Evolutionary conservation across 192 early-diverging fungal genomes (phyloP).

Genomic region (Entomortierella chlamydospora): DNA sequence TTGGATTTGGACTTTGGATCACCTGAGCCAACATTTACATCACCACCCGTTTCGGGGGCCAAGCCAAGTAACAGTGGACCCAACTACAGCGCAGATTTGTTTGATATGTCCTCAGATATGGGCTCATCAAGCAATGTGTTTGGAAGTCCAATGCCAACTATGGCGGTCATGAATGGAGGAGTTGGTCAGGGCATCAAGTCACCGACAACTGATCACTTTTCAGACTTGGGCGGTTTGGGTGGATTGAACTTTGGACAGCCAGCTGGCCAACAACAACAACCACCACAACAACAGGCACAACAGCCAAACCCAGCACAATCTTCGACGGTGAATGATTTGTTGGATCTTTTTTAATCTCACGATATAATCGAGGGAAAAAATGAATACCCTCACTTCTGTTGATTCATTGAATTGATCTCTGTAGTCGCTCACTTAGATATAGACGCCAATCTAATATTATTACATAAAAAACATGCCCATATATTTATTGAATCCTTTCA

Average conservation of each 20-base stretch:
- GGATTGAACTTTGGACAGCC: conserved; percentile 28
- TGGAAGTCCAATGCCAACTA: conserved; percentile 9
- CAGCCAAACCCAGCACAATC: conserved; percentile 30
- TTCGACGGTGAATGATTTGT: conserved; percentile 33
- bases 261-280: conserved; percentile 7
- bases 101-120: conserved; percentile 57
- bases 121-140: conserved; percentile 21
- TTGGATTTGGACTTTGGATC: conserved; percentile 80
- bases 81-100: conserved; percentile 48
- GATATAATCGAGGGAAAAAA: no score
- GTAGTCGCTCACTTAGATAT: no score
- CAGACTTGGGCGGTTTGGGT: conserved; percentile 34
- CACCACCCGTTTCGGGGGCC: conserved; percentile 19
- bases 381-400: no score
- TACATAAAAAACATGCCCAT: no score
- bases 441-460: no score
- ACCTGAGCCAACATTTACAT: conserved; percentile 40
- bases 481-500: no score
- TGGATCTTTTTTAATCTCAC: conserved; percentile 27
- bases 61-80: conserved; percentile 23
- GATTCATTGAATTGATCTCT: no score
- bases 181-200: background rate
- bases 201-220: conserved; percentile 27
- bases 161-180: conserved; percentile 15
- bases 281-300: conserved; percentile 29